These are phyloP conservation scores for Spergularia marina DNA, from an alignment of 148 eudicot genomes.

Conservation along the genomic window DNA sequence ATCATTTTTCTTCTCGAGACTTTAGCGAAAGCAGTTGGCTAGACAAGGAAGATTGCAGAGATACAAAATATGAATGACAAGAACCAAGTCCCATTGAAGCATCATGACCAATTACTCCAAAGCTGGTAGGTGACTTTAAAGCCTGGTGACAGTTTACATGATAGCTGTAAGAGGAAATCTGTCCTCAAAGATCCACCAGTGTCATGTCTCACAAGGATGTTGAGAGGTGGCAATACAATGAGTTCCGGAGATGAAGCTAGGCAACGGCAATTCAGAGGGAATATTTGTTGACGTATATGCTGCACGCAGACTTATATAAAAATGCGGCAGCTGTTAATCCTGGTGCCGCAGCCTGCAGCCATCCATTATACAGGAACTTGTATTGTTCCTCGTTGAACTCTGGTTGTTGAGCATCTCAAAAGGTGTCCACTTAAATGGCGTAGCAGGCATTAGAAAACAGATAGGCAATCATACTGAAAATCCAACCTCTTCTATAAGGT, in stretches of 20 bases:
- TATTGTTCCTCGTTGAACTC: not conserved
- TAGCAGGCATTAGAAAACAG: not conserved
- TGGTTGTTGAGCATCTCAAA: not conserved
- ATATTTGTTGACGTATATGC: not conserved
- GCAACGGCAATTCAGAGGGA: not conserved
- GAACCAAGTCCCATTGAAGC: no score
- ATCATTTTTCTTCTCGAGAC: not conserved
- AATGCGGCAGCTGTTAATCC: not conserved
- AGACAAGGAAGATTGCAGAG: not conserved
- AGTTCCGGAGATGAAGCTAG: not conserved
- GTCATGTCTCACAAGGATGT: no score
- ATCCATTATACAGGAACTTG: slow-evolving; percentile 4
- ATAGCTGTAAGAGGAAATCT: no score
- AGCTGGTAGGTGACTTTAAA: no score
- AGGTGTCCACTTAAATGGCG: not conserved
- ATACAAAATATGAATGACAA: not conserved
- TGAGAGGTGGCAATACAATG: not conserved
- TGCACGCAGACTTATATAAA: not conserved
- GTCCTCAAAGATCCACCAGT: no score
- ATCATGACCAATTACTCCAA: no score
- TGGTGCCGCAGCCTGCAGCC: not conserved
- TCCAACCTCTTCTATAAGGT: not conserved
- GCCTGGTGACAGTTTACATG: no score
- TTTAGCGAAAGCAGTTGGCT: not conserved
- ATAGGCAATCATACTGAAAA: not conserved